phyloP scores from a whole-genome alignment of 2,329 filamentous ascomycete genomes.

The Coniochaeta sp. region DNA sequence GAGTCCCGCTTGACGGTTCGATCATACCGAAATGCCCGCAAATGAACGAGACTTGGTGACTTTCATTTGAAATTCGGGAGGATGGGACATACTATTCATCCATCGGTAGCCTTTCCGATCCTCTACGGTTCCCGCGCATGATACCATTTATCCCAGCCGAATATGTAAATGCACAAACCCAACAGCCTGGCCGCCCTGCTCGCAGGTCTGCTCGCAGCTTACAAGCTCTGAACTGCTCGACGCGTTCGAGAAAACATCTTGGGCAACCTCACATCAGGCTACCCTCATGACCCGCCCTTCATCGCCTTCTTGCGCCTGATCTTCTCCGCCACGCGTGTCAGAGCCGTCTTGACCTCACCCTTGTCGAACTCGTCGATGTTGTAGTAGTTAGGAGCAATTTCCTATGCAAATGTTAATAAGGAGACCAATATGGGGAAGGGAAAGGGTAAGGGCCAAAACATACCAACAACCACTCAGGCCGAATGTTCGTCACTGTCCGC shows the following conservation, averaged over 20 bases:
- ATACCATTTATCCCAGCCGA: not conserved
- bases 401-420: conserved; percentile 43
- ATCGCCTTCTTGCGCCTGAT: conserved; percentile 52
- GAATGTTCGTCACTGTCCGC: conserved; percentile 83
- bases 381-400: conserved; percentile 91
- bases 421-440: not conserved
- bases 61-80: not conserved
- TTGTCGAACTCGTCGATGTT: conserved; percentile 77
- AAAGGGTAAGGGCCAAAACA: conserved; percentile 21
- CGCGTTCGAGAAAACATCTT: not conserved
- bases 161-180: not conserved
- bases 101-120: not conserved
- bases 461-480: conserved; percentile 90
- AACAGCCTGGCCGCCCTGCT: too few species aligned
- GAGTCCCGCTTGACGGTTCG: too few species aligned
- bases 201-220: too few species aligned
- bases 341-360: conserved; percentile 72
- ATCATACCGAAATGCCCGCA: too few species aligned
- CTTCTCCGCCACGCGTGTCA: conserved; percentile 51
- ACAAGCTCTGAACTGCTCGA: not conserved
- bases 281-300: conserved; percentile 34
- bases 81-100: not conserved
- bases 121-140: not conserved
- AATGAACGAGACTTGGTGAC: not conserved
- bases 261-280: not conserved